These are phyloP conservation scores for Eucalyptus camaldulensis DNA, from an alignment of 345 rosid genomes.

Conservation along the genomic window DNA sequence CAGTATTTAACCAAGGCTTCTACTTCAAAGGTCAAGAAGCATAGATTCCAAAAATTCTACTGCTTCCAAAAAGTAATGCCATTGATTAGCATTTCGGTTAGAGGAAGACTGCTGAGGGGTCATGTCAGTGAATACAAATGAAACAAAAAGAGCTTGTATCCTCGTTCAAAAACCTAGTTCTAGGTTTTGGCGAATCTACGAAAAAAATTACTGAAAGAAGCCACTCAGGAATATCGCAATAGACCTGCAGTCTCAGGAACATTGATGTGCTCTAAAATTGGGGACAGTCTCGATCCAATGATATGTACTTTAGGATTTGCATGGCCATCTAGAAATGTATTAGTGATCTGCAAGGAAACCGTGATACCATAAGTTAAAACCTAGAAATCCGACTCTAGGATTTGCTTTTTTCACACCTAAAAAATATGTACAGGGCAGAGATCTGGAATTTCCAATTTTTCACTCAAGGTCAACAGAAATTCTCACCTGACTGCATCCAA, in stretches of 20 bases:
- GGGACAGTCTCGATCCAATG: slow-evolving; percentile 54
- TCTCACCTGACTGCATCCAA: slow-evolving; percentile 84
- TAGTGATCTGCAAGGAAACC: slow-evolving; percentile 45
- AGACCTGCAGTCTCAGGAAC: not conserved
- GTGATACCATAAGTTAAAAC: not conserved
- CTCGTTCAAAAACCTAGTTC: not conserved
- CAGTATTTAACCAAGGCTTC: not conserved
- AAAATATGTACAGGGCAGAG: not conserved
- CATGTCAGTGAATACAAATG: not conserved
- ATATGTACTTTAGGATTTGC: slow-evolving; percentile 51
- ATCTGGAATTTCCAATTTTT: not conserved
- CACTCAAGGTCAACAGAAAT: not conserved
- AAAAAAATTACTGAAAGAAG: not conserved
- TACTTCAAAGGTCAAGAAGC: not conserved
- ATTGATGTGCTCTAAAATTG: slow-evolving; percentile 22
- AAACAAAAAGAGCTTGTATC: not conserved
- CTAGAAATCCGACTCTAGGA: not conserved
- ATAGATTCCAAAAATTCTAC: not conserved
- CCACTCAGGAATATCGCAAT: not conserved
- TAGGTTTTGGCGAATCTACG: not conserved
- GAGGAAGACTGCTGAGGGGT: not conserved
- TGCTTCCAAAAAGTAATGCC: not conserved
- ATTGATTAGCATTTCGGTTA: not conserved
- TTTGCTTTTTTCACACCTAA: not conserved
- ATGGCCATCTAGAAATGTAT: slow-evolving; percentile 54